A percentile compares a stretch with the other conserved stretches of the same genome.
Conservation (phyloP, 345 rosid species). For the Stellera chamaejasme region DNA sequence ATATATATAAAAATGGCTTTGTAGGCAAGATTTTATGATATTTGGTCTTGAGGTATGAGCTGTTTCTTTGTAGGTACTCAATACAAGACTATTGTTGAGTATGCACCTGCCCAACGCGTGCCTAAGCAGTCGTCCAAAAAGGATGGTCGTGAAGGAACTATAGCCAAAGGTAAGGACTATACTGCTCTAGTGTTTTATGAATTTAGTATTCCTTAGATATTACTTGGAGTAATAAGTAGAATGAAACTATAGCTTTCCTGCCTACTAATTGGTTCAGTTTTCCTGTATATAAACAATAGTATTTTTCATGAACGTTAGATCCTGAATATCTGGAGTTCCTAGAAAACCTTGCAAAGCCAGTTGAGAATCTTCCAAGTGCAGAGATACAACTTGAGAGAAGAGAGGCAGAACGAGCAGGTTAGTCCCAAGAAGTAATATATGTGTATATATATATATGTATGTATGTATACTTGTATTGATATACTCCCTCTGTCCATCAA, state of each 20-base stretch:
- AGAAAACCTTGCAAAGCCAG: conserved; percentile 60
- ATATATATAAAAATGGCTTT: neutral
- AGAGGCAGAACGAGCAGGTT: conserved; percentile 67
- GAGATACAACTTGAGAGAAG: conserved; percentile 65
- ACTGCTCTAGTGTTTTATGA: neutral
- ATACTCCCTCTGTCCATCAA: too few species aligned
- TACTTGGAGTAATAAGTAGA: too few species aligned
- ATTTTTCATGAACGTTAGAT: conserved; percentile 39
- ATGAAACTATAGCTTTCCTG: conserved; percentile 7
- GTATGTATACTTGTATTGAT: too few species aligned
- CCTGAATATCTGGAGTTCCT: conserved; percentile 76
- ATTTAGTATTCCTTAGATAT: neutral
- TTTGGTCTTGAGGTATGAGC: conserved; percentile 1
- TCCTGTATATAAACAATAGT: conserved; percentile 14
- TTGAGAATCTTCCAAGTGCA: conserved; percentile 72
- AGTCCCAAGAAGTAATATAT: conserved; percentile 13
- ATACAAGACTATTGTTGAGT: conserved; percentile 57
- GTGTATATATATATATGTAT: too few species aligned
- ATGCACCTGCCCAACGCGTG: conserved; percentile 64
- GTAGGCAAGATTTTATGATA: neutral
- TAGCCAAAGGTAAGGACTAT: conserved; percentile 37
- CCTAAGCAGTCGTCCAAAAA: conserved; percentile 50
- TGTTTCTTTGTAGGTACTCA: conserved; percentile 43
- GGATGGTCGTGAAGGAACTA: conserved; percentile 67
- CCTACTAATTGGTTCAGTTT: conserved; percentile 2